Evolutionary conservation across 805 yeast species (phyloP).

Genomic region (Ogataea polymorpha): DNA sequence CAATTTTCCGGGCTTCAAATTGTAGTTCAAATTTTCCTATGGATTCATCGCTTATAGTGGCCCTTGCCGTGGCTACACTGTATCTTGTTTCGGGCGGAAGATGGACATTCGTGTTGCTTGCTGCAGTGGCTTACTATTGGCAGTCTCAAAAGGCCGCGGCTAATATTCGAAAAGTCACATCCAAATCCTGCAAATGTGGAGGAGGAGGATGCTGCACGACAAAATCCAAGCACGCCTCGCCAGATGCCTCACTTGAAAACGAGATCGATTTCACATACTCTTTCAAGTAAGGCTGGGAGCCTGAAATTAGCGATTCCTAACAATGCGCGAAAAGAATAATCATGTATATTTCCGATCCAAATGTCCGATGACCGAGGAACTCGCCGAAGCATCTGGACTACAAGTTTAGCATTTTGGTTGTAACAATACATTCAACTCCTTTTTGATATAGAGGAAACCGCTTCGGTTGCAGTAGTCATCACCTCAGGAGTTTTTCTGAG

Average conservation of each 20-base stretch:
- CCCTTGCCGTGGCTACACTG: conserved; percentile 7
- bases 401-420: no score
- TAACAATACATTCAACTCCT: no score
- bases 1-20: no score
- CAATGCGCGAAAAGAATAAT: conserved; percentile 14
- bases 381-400: no score
- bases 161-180: background rate
- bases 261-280: conserved; percentile 14
- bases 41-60: conserved; percentile 4
- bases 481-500: no score
- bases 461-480: no score
- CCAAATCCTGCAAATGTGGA: conserved; percentile 6
- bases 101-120: conserved; percentile 34
- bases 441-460: no score
- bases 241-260: background rate
- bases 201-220: conserved; percentile 5
- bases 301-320: conserved; percentile 1
- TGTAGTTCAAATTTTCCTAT: background rate
- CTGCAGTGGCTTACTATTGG: conserved; percentile 10
- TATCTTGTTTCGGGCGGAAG: conserved; percentile 44
- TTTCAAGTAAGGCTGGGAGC: background rate
- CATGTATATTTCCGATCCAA: conserved; percentile 12
- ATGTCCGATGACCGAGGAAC: no score
- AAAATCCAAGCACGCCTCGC: background rate
- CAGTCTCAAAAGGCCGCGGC: background rate